phyloP scores from a whole-genome alignment of 2,329 filamentous ascomycete species.

The Nemania diffusa region DNA sequence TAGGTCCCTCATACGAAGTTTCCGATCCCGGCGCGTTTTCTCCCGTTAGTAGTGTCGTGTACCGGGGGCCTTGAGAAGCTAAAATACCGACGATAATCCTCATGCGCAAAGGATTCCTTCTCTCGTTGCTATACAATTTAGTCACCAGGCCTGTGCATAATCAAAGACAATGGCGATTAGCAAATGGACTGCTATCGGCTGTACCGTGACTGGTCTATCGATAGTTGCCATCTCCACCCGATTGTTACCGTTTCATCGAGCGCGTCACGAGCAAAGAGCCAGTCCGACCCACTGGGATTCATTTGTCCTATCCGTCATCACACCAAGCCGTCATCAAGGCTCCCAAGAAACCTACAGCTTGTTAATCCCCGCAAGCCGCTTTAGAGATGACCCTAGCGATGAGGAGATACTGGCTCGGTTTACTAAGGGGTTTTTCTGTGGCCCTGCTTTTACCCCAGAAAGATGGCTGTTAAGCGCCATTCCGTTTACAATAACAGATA shows the following conservation, averaged over 20 bases:
- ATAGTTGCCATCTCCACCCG: constrained; percentile 14
- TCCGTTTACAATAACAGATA: constrained; percentile 12
- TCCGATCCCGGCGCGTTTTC: not conserved
- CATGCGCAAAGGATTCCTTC: not conserved
- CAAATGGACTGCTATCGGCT: constrained; percentile 15
- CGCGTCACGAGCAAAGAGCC: constrained; percentile 4
- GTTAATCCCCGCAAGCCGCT: constrained; percentile 7
- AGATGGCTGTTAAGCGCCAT: constrained; percentile 1
- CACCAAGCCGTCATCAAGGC: not conserved
- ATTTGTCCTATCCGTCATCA: constrained; percentile 2
- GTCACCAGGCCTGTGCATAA: not conserved
- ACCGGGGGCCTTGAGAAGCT: not conserved
- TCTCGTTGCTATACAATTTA: not conserved
- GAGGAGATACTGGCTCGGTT: constrained; percentile 24
- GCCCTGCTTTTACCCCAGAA: constrained; percentile 10
- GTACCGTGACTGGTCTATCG: constrained; percentile 6
- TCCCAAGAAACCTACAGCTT: constrained; percentile 20
- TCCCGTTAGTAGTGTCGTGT: not conserved
- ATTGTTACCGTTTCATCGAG: constrained; percentile 17
- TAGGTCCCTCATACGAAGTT: not conserved
- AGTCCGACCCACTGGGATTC: constrained; percentile 16
- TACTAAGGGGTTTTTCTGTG: constrained; percentile 21
- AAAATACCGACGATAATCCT: not conserved
- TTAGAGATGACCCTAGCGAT: constrained; percentile 5
- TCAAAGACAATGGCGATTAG: constrained; percentile 11